phyloP scores from a whole-genome alignment of 768 basidiomycete species.

The Kwoniella europaea region DNA sequence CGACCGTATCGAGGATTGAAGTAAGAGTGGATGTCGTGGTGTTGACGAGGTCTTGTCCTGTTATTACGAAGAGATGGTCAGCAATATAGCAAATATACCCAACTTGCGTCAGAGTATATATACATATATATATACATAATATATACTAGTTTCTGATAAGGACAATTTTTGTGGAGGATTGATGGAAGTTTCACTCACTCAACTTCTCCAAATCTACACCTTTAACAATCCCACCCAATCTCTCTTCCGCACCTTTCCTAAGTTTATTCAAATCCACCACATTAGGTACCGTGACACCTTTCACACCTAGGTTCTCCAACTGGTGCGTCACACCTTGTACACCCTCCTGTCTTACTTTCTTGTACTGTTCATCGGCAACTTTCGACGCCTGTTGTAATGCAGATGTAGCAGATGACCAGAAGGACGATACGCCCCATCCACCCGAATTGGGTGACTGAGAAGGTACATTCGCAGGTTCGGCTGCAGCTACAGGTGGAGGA shows the following conservation, averaged over 20 bases:
- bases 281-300: conserved; percentile 68
- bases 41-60: conserved; percentile 87
- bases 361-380: conserved; percentile 92
- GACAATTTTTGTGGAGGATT: background rate
- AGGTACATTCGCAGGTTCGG: conserved; percentile 39
- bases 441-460: conserved; percentile 38
- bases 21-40: conserved; percentile 86
- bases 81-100: no score
- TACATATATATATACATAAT: no score
- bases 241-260: conserved; percentile 48
- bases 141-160: no score
- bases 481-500: conserved; percentile 16
- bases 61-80: background rate
- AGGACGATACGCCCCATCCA: conserved; percentile 76
- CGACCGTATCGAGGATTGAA: conserved; percentile 92
- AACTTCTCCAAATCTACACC: conserved; percentile 87
- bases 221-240: conserved; percentile 65
- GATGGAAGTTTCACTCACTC: conserved; percentile 62
- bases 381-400: conserved; percentile 84
- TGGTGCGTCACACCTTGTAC: conserved; percentile 31
- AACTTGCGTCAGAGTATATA: no score
- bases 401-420: conserved; percentile 85
- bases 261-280: conserved; percentile 61
- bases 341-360: conserved; percentile 68
- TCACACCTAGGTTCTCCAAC: conserved; percentile 38